Percentiles rank a stretch among this genome's conserved stretches.
These are phyloP conservation scores for Lactarius trivialis DNA, from an alignment of 768 basidiomycete species.

Conservation along the genomic window DNA sequence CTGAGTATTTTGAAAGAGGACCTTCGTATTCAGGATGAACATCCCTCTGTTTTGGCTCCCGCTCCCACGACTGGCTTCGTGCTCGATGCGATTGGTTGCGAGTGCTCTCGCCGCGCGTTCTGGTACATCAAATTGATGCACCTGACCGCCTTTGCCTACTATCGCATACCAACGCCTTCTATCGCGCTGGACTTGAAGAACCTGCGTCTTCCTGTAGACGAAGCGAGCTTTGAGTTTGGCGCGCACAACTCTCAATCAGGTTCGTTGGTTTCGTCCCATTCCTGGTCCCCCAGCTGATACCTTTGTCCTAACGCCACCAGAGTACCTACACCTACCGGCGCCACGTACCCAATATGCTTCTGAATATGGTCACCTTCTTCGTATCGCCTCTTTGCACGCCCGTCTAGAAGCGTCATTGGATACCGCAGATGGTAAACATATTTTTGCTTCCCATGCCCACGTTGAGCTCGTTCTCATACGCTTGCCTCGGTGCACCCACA, in stretches of 20 bases:
- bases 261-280: constrained; percentile 7
- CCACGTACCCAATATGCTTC: constrained; percentile 56
- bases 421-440: constrained; percentile 40
- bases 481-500: background rate
- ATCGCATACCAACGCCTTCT: constrained; percentile 33
- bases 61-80: constrained; percentile 54
- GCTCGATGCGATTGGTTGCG: constrained; percentile 59
- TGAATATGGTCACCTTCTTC: constrained; percentile 72
- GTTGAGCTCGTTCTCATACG: background rate
- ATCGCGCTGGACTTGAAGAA: constrained; percentile 43
- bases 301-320: constrained; percentile 31
- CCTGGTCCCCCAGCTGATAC: background rate
- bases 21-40: constrained; percentile 58
- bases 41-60: constrained; percentile 53
- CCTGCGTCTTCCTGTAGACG: constrained; percentile 71
- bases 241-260: constrained; percentile 19
- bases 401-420: constrained; percentile 48
- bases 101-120: constrained; percentile 75
- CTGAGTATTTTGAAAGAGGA: constrained; percentile 60
- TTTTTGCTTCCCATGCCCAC: background rate
- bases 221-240: constrained; percentile 68
- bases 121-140: constrained; percentile 70
- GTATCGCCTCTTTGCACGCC: constrained; percentile 57
- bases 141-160: constrained; percentile 37
- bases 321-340: constrained; percentile 61